Percentiles rank a stretch among this genome's conserved stretches.
phyloP scores from a whole-genome alignment of 208 protist species.

The Strigomonas culicis region DNA sequence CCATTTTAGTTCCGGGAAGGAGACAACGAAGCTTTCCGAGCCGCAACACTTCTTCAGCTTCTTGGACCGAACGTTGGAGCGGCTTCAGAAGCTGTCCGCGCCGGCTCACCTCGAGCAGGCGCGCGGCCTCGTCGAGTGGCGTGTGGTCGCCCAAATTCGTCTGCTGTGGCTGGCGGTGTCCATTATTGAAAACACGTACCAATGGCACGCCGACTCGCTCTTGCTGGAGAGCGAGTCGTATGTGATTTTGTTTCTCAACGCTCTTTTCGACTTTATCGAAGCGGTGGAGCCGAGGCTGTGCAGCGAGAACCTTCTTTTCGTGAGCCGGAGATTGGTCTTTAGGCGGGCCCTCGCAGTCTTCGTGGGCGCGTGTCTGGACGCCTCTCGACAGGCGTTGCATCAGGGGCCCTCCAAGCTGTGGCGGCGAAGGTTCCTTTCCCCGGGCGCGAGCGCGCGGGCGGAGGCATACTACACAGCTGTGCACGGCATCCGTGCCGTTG shows the following conservation, averaged over 20 bases:
- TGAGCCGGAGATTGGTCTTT: too few species aligned
- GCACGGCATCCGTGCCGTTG: too few species aligned
- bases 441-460: too few species aligned
- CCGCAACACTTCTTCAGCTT: constrained; percentile 81
- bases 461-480: too few species aligned
- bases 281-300: constrained; percentile 13
- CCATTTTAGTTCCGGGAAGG: constrained; percentile 48
- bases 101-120: neutral
- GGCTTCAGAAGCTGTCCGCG: constrained; percentile 26
- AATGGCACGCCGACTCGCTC: constrained; percentile 8
- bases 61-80: constrained; percentile 14
- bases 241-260: neutral
- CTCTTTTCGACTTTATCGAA: constrained; percentile 12
- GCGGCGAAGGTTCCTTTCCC: too few species aligned
- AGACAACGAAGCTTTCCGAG: constrained; percentile 39
- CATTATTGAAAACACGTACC: neutral
- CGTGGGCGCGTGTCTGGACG: too few species aligned
- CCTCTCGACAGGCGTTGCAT: too few species aligned
- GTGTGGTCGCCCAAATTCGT: too few species aligned
- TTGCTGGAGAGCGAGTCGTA: constrained; percentile 17
- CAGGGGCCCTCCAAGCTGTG: too few species aligned
- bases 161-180: neutral
- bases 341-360: too few species aligned
- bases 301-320: too few species aligned
- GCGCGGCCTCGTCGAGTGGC: too few species aligned